A percentile compares a stretch with the other conserved stretches of the same genome.
These are phyloP conservation scores for Neocatenulostroma microsporum DNA, from an alignment of 2,329 filamentous ascomycete genomes.

Conservation along the genomic window DNA sequence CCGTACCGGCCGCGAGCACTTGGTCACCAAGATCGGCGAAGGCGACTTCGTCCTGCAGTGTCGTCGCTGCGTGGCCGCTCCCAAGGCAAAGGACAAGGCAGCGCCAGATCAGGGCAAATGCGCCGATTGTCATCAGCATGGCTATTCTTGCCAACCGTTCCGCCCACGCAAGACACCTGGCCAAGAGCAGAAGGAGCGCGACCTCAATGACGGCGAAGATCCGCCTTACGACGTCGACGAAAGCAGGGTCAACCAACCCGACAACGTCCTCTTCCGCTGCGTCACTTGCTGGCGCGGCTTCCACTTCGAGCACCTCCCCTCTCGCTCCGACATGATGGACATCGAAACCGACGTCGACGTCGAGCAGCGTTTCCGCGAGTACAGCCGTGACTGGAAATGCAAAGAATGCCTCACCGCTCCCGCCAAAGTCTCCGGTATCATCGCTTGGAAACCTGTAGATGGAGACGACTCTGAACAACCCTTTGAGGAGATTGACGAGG, in stretches of 20 bases:
- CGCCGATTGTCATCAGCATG: conserved; percentile 58
- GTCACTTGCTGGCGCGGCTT: conserved; percentile 65
- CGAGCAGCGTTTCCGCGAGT: conserved; percentile 61
- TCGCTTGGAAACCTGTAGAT: conserved; percentile 76
- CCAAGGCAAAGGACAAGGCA: conserved; percentile 58
- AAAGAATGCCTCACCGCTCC: conserved; percentile 61
- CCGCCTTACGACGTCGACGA: conserved; percentile 59
- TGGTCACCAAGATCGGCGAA: conserved; percentile 74
- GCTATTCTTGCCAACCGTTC: conserved; percentile 66
- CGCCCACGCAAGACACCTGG: conserved; percentile 62
- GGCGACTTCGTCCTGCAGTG: conserved; percentile 84
- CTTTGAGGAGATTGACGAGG: conserved; percentile 55
- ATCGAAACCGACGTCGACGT: conserved; percentile 44
- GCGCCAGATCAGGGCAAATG: conserved; percentile 68
- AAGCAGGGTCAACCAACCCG: conserved; percentile 62
- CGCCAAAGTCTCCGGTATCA: conserved; percentile 64
- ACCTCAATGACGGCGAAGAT: conserved; percentile 71
- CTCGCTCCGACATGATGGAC: conserved; percentile 38
- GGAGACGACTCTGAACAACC: conserved; percentile 45
- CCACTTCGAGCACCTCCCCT: conserved; percentile 75
- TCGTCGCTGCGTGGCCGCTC: conserved; percentile 66
- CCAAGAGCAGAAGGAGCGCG: conserved; percentile 75
- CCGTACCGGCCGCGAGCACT: conserved; percentile 68
- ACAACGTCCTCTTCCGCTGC: conserved; percentile 79
- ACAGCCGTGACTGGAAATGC: conserved; percentile 69